A percentile compares a stretch with the other conserved stretches of the same genome.
phyloP scores from a whole-genome alignment of 257 asterid species.

The Salvia miltiorrhiza region DNA sequence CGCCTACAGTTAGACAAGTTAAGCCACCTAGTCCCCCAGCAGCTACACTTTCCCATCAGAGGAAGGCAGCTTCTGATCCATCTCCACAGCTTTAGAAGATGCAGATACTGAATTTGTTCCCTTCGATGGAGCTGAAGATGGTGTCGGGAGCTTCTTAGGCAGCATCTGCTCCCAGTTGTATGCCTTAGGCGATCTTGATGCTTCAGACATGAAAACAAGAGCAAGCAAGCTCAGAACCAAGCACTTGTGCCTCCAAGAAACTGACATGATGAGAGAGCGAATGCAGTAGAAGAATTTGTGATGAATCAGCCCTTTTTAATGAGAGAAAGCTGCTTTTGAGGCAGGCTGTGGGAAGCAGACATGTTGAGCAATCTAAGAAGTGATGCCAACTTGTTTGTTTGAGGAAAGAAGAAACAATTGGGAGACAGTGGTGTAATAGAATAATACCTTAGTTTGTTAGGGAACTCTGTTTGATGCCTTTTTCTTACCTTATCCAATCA shows the following conservation, averaged over 20 bases:
- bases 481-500: conserved; percentile 31
- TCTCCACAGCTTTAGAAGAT: conserved; percentile 30
- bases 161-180: conserved; percentile 73
- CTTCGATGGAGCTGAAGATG: conserved; percentile 75
- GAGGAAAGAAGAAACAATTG: conserved; percentile 63
- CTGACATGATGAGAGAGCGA: conserved; percentile 39
- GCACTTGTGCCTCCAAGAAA: conserved; percentile 43
- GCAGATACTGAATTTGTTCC: conserved; percentile 60
- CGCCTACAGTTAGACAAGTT: conserved; percentile 24
- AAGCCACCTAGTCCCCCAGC: not conserved
- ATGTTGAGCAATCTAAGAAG: conserved; percentile 49
- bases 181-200: conserved; percentile 59
- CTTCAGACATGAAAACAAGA: conserved; percentile 55
- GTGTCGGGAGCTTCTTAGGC: conserved; percentile 88
- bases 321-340: conserved; percentile 31
- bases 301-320: conserved; percentile 25
- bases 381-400: conserved; percentile 61
- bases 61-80: conserved; percentile 42
- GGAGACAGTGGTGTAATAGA: conserved; percentile 58
- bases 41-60: conserved; percentile 58
- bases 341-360: conserved; percentile 45
- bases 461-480: conserved; percentile 29
- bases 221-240: conserved; percentile 46
- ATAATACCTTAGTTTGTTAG: conserved; percentile 35
- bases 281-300: not conserved